These are phyloP conservation scores for Fragaria vesca DNA, from an alignment of 306 rosid genomes.

Conservation along the genomic window DNA sequence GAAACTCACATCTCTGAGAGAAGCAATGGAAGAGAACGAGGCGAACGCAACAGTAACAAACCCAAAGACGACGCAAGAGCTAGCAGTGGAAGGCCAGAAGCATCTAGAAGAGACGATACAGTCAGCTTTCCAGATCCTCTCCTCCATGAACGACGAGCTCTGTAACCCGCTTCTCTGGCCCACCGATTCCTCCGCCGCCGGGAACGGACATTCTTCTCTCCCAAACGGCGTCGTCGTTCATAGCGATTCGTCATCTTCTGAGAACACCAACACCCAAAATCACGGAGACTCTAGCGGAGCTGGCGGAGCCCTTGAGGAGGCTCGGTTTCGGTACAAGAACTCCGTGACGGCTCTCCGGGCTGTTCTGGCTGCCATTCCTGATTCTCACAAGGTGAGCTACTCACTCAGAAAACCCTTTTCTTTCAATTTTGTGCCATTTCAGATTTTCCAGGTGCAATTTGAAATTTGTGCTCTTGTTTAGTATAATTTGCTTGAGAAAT, in stretches of 20 bases:
- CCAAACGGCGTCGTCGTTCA: constrained; percentile 42
- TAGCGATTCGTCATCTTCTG: constrained; percentile 60
- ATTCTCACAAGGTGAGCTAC: constrained; percentile 58
- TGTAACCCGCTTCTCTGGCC: constrained; percentile 86
- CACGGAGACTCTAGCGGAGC: constrained; percentile 44
- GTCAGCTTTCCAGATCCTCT: constrained; percentile 82
- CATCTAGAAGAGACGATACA: constrained; percentile 82
- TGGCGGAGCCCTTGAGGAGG: constrained; percentile 87
- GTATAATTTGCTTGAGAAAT: not conserved
- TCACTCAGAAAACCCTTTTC: constrained; percentile 11
- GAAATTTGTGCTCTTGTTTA: not conserved
- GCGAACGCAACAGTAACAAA: constrained; percentile 22
- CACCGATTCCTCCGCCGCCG: constrained; percentile 39
- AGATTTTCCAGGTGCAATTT: not conserved
- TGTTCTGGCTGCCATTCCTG: constrained; percentile 69
- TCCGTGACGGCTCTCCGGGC: constrained; percentile 72
- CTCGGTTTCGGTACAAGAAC: constrained; percentile 68
- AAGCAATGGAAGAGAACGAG: constrained; percentile 53
- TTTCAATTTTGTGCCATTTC: not conserved
- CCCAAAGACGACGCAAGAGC: constrained; percentile 65
- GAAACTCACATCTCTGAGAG: not conserved
- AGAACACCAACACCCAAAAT: constrained; percentile 37
- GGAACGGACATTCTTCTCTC: constrained; percentile 19
- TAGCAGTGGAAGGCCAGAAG: constrained; percentile 81
- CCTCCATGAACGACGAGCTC: constrained; percentile 96